These are phyloP conservation scores for Flaveria bidentis DNA, from an alignment of 129 eudicot genomes.

Conservation along the genomic window DNA sequence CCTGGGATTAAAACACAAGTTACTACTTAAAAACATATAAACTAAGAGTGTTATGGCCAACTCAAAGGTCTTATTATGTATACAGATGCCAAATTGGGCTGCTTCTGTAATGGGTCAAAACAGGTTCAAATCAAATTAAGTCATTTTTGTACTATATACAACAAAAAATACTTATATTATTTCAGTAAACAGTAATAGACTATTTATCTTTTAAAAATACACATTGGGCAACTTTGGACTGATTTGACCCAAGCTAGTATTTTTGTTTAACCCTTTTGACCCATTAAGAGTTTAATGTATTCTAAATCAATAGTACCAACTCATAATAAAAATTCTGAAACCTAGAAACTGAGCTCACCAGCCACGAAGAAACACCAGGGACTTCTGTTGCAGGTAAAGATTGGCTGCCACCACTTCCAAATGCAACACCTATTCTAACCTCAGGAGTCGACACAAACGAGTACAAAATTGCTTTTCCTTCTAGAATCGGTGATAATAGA, in stretches of 20 bases:
- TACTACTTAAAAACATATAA: not conserved
- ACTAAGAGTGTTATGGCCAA: not conserved
- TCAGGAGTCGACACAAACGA: conserved; percentile 95
- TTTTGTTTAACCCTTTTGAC: not conserved
- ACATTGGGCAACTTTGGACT: not conserved
- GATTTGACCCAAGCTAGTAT: conserved; percentile 3
- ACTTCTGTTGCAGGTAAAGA: conserved; percentile 95
- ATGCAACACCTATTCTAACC: conserved; percentile 85
- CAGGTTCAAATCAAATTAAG: not conserved
- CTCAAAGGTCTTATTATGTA: conserved; percentile 6
- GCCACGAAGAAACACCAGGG: conserved; percentile 96
- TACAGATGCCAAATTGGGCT: not conserved
- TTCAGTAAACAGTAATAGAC: not conserved
- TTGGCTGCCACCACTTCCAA: conserved; percentile 96
- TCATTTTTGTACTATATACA: not conserved
- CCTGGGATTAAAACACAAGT: conserved; percentile 41
- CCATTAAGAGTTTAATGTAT: not conserved
- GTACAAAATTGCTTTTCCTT: conserved; percentile 81
- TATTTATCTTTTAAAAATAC: not conserved
- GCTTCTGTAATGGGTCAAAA: not conserved
- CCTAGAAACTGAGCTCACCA: conserved; percentile 46
- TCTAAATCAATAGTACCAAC: not conserved
- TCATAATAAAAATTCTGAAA: not conserved
- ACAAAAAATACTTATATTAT: not conserved
- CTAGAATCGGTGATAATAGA: conserved; percentile 73